Evolutionary conservation across 441 rosid genomes (phyloP).

Genomic region (Croton setiger): DNA sequence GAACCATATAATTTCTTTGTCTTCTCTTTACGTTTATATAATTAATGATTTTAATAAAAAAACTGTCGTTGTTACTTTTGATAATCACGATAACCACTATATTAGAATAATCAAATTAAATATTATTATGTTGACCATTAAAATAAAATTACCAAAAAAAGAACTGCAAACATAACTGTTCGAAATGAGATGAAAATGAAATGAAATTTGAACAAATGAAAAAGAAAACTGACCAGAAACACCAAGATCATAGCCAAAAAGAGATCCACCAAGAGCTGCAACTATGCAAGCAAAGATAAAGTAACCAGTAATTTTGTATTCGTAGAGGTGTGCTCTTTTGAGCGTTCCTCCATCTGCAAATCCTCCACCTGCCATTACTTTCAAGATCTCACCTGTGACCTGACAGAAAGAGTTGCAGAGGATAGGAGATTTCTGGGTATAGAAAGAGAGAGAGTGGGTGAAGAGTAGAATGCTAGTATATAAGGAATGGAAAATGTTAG

Average conservation of each 20-base stretch:
- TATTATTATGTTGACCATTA: not conserved
- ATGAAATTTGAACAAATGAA: not conserved
- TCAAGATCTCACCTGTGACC: not conserved
- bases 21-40: too few species aligned
- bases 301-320: constrained; percentile 53
- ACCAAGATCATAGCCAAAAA: constrained; percentile 83
- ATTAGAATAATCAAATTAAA: not conserved
- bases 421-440: not conserved
- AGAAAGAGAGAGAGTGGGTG: not conserved
- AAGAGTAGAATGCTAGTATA: too few species aligned
- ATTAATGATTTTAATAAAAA: not conserved
- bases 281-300: constrained; percentile 56
- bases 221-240: constrained; percentile 56
- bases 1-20: not conserved
- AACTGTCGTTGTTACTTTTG: not conserved
- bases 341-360: constrained; percentile 37
- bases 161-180: not conserved
- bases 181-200: not conserved
- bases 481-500: too few species aligned
- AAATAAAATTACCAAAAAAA: not conserved
- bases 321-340: constrained; percentile 76
- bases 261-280: constrained; percentile 73
- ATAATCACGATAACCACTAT: not conserved
- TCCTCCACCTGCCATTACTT: constrained; percentile 65
- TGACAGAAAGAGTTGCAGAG: not conserved